phyloP scores from a whole-genome alignment of 2,329 filamentous ascomycete species.

The Botrytis sinoallii region DNA sequence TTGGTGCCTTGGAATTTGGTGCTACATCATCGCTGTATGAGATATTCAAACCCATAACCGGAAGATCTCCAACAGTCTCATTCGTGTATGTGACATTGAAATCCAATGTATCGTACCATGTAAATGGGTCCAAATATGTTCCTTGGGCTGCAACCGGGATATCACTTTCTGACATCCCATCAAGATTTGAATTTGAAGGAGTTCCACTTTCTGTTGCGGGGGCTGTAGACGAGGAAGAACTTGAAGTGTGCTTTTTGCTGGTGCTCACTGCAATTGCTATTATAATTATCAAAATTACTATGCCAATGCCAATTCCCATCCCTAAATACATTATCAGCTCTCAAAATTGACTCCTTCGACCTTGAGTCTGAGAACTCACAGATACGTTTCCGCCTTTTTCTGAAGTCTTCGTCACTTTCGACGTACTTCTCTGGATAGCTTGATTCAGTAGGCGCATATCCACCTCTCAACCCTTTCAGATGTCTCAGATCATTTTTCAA shows the following conservation, averaged over 20 bases:
- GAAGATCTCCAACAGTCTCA: conserved; percentile 78
- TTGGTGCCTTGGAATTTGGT: conserved; percentile 76
- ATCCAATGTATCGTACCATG: conserved; percentile 84
- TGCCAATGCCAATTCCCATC: conserved; percentile 53
- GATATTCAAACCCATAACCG: conserved; percentile 82
- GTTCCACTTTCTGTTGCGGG: conserved; percentile 23
- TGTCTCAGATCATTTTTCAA: conserved; percentile 43
- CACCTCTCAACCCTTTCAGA: conserved; percentile 43
- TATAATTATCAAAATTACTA: conserved; percentile 61
- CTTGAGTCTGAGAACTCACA: conserved; percentile 45
- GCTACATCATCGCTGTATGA: conserved; percentile 79
- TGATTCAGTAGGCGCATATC: conserved; percentile 16
- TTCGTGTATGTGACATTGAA: conserved; percentile 95
- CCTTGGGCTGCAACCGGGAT: conserved; percentile 63
- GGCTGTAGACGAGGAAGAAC: conserved; percentile 25
- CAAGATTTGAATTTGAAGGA: conserved; percentile 46
- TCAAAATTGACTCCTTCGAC: not conserved
- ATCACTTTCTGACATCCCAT: conserved; percentile 47
- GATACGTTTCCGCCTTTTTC: conserved; percentile 55
- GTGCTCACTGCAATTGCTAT: conserved; percentile 65
- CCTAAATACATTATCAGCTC: conserved; percentile 26
- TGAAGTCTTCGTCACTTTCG: conserved; percentile 18
- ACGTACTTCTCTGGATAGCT: conserved; percentile 6
- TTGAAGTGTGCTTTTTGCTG: conserved; percentile 55
- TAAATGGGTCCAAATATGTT: conserved; percentile 81